Percentiles rank a stretch among this genome's conserved stretches.
These are phyloP conservation scores for Acacia confusa DNA, from an alignment of 306 rosid species.

Conservation along the genomic window DNA sequence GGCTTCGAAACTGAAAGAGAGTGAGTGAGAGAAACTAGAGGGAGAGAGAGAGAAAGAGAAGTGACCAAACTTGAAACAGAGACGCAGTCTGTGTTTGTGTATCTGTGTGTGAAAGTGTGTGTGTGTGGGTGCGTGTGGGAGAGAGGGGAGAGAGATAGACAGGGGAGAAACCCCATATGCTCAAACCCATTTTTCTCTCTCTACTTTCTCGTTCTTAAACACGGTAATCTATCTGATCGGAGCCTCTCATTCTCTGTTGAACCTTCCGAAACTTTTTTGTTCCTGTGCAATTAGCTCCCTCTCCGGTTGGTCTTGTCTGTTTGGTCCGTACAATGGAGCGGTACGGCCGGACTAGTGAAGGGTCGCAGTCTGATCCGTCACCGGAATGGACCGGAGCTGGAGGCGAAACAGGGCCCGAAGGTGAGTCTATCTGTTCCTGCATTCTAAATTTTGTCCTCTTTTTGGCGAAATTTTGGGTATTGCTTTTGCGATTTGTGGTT, in stretches of 20 bases:
- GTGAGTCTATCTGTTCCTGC: conserved; percentile 48
- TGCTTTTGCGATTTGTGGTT: conserved; percentile 42
- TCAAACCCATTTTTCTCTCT: conserved; percentile 36
- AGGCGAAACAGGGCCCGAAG: conserved; percentile 59
- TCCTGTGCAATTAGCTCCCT: conserved; percentile 33
- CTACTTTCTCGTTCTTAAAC: conserved; percentile 28
- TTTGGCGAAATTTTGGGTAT: conserved; percentile 14
- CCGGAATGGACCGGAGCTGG: conserved; percentile 70
- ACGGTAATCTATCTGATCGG: conserved; percentile 68
- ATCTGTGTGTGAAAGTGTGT: not conserved
- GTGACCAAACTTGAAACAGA: conserved; percentile 44
- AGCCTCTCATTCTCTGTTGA: conserved; percentile 42
- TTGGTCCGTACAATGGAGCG: conserved; percentile 84
- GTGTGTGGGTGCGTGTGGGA: not conserved
- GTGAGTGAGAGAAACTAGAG: conserved; percentile 27
- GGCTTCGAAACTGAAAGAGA: conserved; percentile 45
- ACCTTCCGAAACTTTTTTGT: conserved; percentile 11
- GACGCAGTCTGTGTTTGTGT: conserved; percentile 30
- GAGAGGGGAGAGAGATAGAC: conserved; percentile 24
- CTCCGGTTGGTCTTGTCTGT: conserved; percentile 27
- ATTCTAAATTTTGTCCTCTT: conserved; percentile 43
- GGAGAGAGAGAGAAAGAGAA: not conserved
- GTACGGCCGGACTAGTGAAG: conserved; percentile 72
- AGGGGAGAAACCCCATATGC: conserved; percentile 41
- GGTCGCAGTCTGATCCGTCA: conserved; percentile 85